Conservation (phyloP, 1,284 basidiomycete species). For the Hymenochaete sp. region DNA sequence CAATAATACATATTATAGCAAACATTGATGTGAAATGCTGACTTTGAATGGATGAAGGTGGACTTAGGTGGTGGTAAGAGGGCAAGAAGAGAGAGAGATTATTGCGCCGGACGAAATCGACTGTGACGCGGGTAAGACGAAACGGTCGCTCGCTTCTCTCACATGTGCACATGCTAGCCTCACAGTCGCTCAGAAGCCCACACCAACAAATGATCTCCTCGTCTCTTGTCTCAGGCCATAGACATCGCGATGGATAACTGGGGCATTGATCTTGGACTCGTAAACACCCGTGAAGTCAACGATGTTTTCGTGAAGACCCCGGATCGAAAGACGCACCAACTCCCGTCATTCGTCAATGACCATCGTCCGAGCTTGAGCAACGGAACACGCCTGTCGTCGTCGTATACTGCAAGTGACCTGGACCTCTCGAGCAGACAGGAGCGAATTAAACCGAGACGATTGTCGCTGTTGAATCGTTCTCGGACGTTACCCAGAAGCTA, state of each 20-base stretch:
- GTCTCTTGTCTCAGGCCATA: neutral
- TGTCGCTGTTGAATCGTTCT: conserved; percentile 28
- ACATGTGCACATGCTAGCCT: conserved; percentile 3
- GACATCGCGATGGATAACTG: neutral
- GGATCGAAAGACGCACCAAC: conserved; percentile 3
- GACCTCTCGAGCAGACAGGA: conserved; percentile 12
- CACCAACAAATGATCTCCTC: neutral
- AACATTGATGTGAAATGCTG: conserved; percentile 1
- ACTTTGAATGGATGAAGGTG: conserved; percentile 3
- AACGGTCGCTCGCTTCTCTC: neutral
- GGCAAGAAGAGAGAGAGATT: neutral
- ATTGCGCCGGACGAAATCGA: neutral
- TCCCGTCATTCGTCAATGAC: neutral
- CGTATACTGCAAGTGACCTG: conserved; percentile 27
- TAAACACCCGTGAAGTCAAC: conserved; percentile 11
- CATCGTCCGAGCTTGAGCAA: neutral
- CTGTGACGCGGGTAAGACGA: neutral
- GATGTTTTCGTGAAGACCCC: conserved; percentile 9
- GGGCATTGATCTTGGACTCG: conserved; percentile 12
- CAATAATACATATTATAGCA: neutral
- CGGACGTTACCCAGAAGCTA: conserved; percentile 31
- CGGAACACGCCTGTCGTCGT: conserved; percentile 3
- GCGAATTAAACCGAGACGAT: conserved; percentile 19
- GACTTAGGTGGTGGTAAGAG: conserved; percentile 3
- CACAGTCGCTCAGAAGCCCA: neutral